Base-by-base conservation (phyloP, 257 asterid genomes). In the Striga asiatica region DNA sequence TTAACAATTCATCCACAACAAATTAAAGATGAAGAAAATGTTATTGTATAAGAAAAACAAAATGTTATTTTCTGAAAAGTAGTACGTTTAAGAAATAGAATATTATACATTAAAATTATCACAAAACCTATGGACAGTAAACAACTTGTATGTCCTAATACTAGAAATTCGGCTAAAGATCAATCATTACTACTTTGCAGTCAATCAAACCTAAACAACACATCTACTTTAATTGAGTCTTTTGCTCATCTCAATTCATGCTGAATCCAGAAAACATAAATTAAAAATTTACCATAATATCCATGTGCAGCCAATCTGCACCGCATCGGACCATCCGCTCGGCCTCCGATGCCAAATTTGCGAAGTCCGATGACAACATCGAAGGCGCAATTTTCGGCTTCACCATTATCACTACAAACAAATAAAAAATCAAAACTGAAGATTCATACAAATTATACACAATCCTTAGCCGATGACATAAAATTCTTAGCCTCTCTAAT, bases 231-330 rank as follows among this genome's bases (percentile, higher is more conserved):
- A 46, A 3, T 10, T 10, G 16, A 46, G 22, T 46, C n/a, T 46
- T 20, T 46, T 14, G 28, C 28, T 38, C 45, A 38, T 1, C 45
- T 11, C 18, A n/a, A 43, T 16, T 1, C n/a, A n/a, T n/a, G n/a
- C n/a, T n/a, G n/a, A n/a, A n/a, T n/a, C n/a, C 50, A 45, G 25
- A 4, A 11, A 8, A 46, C 2, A 11, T 18, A 16, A 19, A 7
- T 4, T 4, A 16, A 0, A 43, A 4, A 43, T n/a, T 19, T 76
- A 86, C 98, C 98, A 89, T 89, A 39, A 89, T 80, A 60, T 89
- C 98, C 98, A 89, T 86, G 72, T 89, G 96, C 53, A 89, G 94
- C 98, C 98, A 89, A 77, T 89, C 95, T 13, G 96, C 98, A 49
- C 98, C 95, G 50, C 62, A 89, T 17, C 62, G 68, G 71, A 89